Percentiles rank a stretch among this genome's conserved stretches.
Conservation (phyloP, 768 basidiomycete genomes). For the Mycena amicta region DNA sequence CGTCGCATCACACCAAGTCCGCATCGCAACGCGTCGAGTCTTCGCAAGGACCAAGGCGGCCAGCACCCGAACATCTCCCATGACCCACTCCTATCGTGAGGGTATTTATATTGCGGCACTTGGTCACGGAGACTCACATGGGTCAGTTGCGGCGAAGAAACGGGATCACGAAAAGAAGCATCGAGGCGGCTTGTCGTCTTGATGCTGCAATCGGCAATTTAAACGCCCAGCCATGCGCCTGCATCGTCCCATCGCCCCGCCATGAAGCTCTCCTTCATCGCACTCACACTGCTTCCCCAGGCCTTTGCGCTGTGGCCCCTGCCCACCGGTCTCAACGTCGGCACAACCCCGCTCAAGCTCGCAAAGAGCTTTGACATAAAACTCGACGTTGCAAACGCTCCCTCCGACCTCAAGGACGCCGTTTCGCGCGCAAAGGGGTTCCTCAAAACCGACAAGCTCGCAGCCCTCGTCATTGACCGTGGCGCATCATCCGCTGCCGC, state of each 20-base stretch:
- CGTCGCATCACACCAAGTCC: too few relatives aligned
- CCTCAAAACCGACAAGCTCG: conserved; percentile 42
- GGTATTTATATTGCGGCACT: background rate
- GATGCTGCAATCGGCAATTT: background rate
- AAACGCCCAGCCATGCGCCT: background rate
- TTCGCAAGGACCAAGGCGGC: too few relatives aligned
- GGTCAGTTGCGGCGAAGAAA: background rate
- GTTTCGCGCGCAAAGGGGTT: conserved; percentile 34
- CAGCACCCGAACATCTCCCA: too few relatives aligned
- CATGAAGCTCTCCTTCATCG: conserved; percentile 18
- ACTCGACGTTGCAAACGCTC: conserved; percentile 14
- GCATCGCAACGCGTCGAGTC: too few relatives aligned
- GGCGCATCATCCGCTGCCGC: conserved; percentile 36
- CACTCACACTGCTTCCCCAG: conserved; percentile 13
- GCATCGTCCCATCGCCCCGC: background rate
- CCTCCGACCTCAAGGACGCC: conserved; percentile 42
- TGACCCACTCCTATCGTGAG: background rate
- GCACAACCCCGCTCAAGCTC: conserved; percentile 20
- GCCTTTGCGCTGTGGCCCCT: conserved; percentile 23
- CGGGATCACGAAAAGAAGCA: conserved; percentile 13
- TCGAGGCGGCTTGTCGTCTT: conserved; percentile 6
- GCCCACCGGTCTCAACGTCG: conserved; percentile 14
- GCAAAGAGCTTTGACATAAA: conserved; percentile 11
- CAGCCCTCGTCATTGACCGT: conserved; percentile 44
- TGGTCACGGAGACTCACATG: background rate